Base-by-base conservation (phyloP, 345 rosid species). In the Euphorbia tirucalli region DNA sequence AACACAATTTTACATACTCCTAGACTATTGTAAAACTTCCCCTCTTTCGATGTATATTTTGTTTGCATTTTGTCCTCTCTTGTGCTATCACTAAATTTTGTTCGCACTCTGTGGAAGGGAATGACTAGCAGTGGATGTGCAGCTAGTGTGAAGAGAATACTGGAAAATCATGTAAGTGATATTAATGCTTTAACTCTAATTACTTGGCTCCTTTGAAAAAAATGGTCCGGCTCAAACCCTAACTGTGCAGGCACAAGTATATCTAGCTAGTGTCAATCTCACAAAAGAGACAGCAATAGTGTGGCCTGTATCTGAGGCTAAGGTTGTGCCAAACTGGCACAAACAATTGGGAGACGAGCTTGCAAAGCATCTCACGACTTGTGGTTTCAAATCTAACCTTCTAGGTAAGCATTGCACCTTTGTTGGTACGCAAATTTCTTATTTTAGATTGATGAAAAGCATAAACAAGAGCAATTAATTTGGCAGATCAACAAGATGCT, bases 91-190 rank as follows among this genome's bases (percentile, higher is more conserved):
- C 30, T 65, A 15, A 65, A 24, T 24, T 65, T 24, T 24, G 3
- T 24, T 62, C 24, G 14, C 19, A 61, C 30, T 66, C 65, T 59
- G 5, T 71, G 71, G 64, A 63, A 92, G 99, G 97, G 99, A 78
- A 95, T 95, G 99, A 82, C 90, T 1, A 92, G 99, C 71, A 97
- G 99, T n/a, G 99, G 97, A 70, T 95, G 99, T 71, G 97, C 96
- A 7, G 91, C 97, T 4, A 95, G 97, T 74, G 99, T 95, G 63
- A 95, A 92, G 84, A 90, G 85, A 77, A 95, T 95, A 61, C 84
- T 95, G 28, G 97, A 95, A 86, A 88, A 82, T 77, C 97, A 92
- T 86, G 99, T 92, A 75, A 83, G 85, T 50, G 14, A n/a, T 69
- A 41, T 39, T 39, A 49, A 22, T 77, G n/a, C n/a, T n/a, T n/a